These are phyloP conservation scores for Clarireedia monteithiana DNA, from an alignment of 2,329 filamentous ascomycete species.

Conservation along the genomic window DNA sequence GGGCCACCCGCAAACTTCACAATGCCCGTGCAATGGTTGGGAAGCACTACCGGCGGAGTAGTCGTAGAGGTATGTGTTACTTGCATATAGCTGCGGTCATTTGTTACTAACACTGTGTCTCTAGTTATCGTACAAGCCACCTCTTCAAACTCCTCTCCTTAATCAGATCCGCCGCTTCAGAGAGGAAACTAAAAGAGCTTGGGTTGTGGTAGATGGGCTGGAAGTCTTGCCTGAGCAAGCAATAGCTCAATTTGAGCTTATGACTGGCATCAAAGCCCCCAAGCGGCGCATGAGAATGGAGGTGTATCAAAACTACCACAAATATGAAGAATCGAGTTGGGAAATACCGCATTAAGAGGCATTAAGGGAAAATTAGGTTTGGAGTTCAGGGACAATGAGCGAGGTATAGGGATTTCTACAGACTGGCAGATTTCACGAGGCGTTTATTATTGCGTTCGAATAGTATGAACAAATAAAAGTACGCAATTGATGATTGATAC, in stretches of 20 bases:
- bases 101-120: not conserved
- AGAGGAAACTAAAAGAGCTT: slow-evolving; percentile 47
- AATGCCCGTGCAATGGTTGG: slow-evolving; percentile 61
- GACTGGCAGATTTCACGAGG: too few relatives aligned
- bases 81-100: not conserved
- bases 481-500: too few relatives aligned
- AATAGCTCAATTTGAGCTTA: slow-evolving; percentile 74
- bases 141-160: slow-evolving; percentile 62
- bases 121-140: slow-evolving; percentile 56
- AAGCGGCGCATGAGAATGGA: slow-evolving; percentile 56
- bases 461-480: too few relatives aligned
- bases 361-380: not conserved
- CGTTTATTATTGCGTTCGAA: too few relatives aligned
- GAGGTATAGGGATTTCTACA: too few relatives aligned
- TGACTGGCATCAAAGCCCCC: slow-evolving; percentile 66
- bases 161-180: slow-evolving; percentile 49
- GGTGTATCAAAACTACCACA: slow-evolving; percentile 24
- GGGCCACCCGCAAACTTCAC: slow-evolving; percentile 61
- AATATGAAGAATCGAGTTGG: slow-evolving; percentile 15
- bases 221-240: slow-evolving; percentile 73
- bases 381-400: too few relatives aligned
- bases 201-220: slow-evolving; percentile 69
- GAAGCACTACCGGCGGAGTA: slow-evolving; percentile 66
- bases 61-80: slow-evolving; percentile 48
- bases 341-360: not conserved